phyloP scores from a whole-genome alignment of 805 yeast species.

The Alloascoidea hylecoeti region DNA sequence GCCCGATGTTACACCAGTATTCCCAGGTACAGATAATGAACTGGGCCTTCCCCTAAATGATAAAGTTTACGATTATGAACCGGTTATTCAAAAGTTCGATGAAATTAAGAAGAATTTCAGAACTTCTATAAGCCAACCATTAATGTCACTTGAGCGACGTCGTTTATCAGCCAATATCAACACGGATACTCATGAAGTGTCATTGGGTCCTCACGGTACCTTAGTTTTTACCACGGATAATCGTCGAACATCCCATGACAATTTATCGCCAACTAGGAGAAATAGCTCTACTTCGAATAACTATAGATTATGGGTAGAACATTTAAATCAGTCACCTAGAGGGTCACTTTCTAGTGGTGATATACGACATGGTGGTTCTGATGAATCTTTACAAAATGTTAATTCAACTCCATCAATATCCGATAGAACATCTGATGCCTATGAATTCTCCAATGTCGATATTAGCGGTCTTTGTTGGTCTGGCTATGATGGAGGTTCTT shows the following conservation, averaged over 20 bases:
- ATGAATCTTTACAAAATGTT: background rate
- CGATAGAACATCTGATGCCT: background rate
- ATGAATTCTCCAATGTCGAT: background rate
- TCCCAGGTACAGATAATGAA: background rate
- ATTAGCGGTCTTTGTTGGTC: conserved; percentile 50
- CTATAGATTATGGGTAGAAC: background rate
- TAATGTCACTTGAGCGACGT: background rate
- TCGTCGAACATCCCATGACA: no score
- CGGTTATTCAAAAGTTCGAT: background rate
- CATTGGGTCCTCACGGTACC: background rate
- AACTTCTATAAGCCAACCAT: background rate
- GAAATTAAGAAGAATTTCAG: background rate
- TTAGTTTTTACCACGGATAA: no score
- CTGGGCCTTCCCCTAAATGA: background rate
- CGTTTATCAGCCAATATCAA: background rate
- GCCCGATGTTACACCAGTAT: background rate
- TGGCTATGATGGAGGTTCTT: conserved; percentile 31
- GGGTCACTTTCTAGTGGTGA: background rate
- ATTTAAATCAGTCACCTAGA: background rate
- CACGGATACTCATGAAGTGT: background rate
- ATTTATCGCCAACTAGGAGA: no score
- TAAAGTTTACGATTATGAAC: background rate
- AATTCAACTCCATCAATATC: background rate
- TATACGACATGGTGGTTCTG: no score
- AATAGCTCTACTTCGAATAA: background rate